phyloP scores from a whole-genome alignment of 1,284 basidiomycete species.

The Peniophora sp. region DNA sequence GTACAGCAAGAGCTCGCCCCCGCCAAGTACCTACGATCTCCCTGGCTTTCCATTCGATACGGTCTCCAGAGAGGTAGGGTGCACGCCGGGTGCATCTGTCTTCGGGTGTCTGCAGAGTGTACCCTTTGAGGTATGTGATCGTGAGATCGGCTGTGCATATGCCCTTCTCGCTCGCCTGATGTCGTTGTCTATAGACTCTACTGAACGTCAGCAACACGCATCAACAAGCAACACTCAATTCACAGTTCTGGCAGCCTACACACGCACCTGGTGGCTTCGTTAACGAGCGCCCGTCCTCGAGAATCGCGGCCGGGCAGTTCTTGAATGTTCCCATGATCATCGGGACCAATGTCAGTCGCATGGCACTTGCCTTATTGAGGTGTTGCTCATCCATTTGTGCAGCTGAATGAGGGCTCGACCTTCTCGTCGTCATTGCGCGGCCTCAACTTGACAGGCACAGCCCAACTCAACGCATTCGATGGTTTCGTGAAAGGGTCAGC shows the following conservation, averaged over 20 bases:
- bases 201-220: conserved; percentile 39
- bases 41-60: conserved; percentile 45
- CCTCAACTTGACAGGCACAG: background rate
- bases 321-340: conserved; percentile 45
- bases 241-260: conserved; percentile 51
- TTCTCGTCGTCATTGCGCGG: background rate
- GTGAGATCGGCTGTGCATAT: background rate
- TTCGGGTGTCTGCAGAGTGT: conserved; percentile 39
- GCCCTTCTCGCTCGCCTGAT: too few species aligned
- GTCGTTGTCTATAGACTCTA: conserved; percentile 28
- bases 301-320: conserved; percentile 42
- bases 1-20: conserved; percentile 45
- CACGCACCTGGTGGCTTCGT: conserved; percentile 45
- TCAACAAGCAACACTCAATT: conserved; percentile 37
- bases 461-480: background rate
- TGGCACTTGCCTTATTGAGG: background rate
- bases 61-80: conserved; percentile 38
- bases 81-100: conserved; percentile 30
- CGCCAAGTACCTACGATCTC: conserved; percentile 43
- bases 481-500: background rate
- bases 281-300: conserved; percentile 37
- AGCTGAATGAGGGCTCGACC: background rate
- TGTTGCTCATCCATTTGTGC: background rate
- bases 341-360: conserved; percentile 40
- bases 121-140: conserved; percentile 33